phyloP scores from a whole-genome alignment of 2,329 filamentous ascomycete genomes.

The Pestalotiopsis sp. region DNA sequence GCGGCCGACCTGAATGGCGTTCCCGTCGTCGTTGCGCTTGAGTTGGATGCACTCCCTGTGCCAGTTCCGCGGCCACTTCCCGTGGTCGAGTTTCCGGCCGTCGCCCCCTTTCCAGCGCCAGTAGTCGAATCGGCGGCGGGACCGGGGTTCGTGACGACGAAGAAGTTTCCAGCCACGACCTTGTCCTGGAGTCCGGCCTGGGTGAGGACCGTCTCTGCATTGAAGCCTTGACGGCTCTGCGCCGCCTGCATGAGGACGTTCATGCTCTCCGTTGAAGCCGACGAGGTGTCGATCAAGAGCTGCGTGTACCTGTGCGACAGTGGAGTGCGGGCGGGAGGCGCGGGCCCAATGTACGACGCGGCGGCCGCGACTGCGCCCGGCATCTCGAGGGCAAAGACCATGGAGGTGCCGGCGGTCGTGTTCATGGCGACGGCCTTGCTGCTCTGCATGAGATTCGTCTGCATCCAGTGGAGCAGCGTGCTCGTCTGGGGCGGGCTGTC shows the following conservation, averaged over 20 bases:
- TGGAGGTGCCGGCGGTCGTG: constrained; percentile 20
- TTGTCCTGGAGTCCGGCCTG: constrained; percentile 28
- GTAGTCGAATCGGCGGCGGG: constrained; percentile 14
- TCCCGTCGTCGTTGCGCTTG: not conserved
- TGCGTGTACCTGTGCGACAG: constrained; percentile 31
- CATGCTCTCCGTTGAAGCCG: constrained; percentile 21
- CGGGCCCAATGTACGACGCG: constrained; percentile 26
- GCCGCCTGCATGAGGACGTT: constrained; percentile 25
- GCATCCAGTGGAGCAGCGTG: constrained; percentile 44
- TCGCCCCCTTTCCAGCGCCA: not conserved
- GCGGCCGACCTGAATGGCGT: not conserved
- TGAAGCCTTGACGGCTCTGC: constrained; percentile 24
- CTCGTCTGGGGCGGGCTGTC: constrained; percentile 34
- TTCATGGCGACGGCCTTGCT: constrained; percentile 28
- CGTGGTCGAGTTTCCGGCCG: not conserved
- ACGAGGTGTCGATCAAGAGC: constrained; percentile 31
- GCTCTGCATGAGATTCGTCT: constrained; percentile 35
- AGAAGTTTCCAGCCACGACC: constrained; percentile 34
- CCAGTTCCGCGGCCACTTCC: not conserved
- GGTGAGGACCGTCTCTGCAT: constrained; percentile 23
- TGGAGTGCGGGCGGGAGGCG: constrained; percentile 28
- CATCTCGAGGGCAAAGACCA: constrained; percentile 22
- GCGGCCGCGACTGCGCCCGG: constrained; percentile 21
- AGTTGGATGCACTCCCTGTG: not conserved
- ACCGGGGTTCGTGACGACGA: constrained; percentile 32